These are phyloP conservation scores for Didymosphaeria variabile DNA, from an alignment of 2,329 filamentous ascomycete genomes.

Conservation along the genomic window DNA sequence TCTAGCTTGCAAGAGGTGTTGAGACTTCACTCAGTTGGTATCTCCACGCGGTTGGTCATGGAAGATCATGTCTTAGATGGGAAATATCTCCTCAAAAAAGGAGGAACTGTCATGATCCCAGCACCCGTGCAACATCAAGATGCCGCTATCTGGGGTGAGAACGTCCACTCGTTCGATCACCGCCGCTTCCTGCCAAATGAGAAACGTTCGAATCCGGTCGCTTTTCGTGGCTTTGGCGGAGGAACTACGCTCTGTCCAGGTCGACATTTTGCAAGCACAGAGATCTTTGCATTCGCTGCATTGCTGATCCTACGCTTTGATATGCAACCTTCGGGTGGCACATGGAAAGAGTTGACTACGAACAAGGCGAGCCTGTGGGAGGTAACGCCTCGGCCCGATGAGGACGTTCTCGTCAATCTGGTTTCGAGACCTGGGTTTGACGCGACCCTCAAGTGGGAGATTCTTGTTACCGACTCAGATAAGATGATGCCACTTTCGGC, in stretches of 20 bases:
- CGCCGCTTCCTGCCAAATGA: constrained; percentile 38
- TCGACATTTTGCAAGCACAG: constrained; percentile 41
- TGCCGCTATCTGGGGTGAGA: constrained; percentile 22
- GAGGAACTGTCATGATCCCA: constrained; percentile 38
- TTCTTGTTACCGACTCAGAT: constrained; percentile 17
- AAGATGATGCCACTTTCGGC: constrained; percentile 14
- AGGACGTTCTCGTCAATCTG: constrained; percentile 21
- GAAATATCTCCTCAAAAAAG: constrained; percentile 46
- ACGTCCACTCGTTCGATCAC: constrained; percentile 44
- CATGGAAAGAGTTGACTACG: constrained; percentile 24
- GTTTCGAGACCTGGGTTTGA: constrained; percentile 6
- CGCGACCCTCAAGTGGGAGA: constrained; percentile 20
- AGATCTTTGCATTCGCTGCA: constrained; percentile 37
- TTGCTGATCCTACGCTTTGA: constrained; percentile 41
- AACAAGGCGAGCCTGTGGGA: constrained; percentile 22
- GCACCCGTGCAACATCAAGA: constrained; percentile 30
- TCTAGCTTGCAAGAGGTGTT: constrained; percentile 54
- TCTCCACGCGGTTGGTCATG: constrained; percentile 42
- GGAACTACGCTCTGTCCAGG: constrained; percentile 43
- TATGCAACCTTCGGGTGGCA: constrained; percentile 23
- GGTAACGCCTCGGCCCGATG: constrained; percentile 18
- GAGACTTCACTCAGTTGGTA: constrained; percentile 45
- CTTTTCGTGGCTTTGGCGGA: constrained; percentile 40
- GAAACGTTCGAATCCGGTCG: constrained; percentile 23
- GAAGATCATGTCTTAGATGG: constrained; percentile 43